Evolutionary conservation across 164 flowering plant species (phyloP).

Genomic region (Magnolia kwangsiensis): DNA sequence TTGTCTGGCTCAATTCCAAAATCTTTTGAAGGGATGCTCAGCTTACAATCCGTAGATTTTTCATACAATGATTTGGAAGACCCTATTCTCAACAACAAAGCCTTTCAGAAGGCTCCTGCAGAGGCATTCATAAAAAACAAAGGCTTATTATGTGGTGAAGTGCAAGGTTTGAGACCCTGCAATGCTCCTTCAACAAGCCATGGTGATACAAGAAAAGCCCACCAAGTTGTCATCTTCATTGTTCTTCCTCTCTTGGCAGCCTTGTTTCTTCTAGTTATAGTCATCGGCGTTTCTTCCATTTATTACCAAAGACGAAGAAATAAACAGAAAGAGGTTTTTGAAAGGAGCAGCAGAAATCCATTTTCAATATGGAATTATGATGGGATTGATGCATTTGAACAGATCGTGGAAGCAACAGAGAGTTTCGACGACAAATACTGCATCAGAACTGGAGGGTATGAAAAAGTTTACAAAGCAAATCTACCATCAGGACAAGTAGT

Average conservation of each 20-base stretch:
- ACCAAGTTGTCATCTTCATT: not conserved
- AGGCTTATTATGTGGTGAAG: conserved; percentile 7
- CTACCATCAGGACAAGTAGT: conserved; percentile 38
- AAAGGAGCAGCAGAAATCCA: not conserved
- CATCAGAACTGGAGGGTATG: conserved; percentile 63
- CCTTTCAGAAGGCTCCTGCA: not conserved
- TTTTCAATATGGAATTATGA: conserved; percentile 45
- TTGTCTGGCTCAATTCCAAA: not conserved
- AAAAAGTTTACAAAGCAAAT: conserved; percentile 46
- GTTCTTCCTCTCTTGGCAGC: not conserved
- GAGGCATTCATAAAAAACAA: not conserved
- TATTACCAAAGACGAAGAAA: not conserved
- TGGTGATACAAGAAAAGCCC: not conserved
- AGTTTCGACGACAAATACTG: conserved; percentile 42
- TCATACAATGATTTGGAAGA: conserved; percentile 5
- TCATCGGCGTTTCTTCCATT: not conserved
- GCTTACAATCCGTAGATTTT: not conserved
- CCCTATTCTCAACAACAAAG: not conserved
- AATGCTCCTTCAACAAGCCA: not conserved
- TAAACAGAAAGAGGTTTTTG: not conserved
- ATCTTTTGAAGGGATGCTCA: not conserved
- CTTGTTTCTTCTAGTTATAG: not conserved
- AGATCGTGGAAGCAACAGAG: conserved; percentile 49
- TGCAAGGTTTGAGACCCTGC: not conserved
- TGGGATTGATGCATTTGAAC: conserved; percentile 43